Base-by-base conservation (phyloP, 139 green algal genomes). In the Nannochloris sp. region DNA sequence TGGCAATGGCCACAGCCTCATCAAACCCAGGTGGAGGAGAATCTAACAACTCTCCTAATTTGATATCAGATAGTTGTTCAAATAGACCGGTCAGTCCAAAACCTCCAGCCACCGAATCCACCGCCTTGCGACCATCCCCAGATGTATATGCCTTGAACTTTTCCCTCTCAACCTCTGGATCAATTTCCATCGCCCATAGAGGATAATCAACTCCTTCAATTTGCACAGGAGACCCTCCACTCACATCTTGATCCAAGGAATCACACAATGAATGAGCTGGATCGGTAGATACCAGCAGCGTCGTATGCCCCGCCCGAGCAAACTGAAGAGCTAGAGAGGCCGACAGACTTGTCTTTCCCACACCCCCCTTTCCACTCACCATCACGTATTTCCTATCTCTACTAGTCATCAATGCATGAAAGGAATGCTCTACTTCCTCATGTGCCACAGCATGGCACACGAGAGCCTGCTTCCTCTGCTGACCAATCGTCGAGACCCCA, bases 261-360 rank as follows among this genome's bases (percentile, higher is more conserved):
- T 99, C 93, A 19, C 78, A 80, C 21, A 99, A 77, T 9, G 87
- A 96, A 76, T 99, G 93, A 2, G 93, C 93, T 7, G 93, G 93
- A 66, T 99, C 93, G 0, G 93, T 99, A 49, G 89, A 97, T 23
- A 98, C 93, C 1, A 99, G 75, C 31, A 99, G 83, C 4, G 82
- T 90, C 16, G 78, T 88, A 74, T 98, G 93, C 0, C 91, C 93
- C 5, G 63, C 83, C 4, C 74, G 79, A 18, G 91, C 91, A 51
- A 96, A 88, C 16, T 63, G 49, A 37, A 97, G 83, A 3, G 92
- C 93, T 61, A 99, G 75, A 4, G 80, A 90, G 8, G 90, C 87
- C 7, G 87, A 82, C 61, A 97, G 66, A 56, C 79, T 93, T 18
- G 93, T 99, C 77, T 99, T 99, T 56, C 93, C 93, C 18, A 99